phyloP scores from a whole-genome alignment of 2,329 filamentous ascomycete genomes.

The Periconia macrospinosa region DNA sequence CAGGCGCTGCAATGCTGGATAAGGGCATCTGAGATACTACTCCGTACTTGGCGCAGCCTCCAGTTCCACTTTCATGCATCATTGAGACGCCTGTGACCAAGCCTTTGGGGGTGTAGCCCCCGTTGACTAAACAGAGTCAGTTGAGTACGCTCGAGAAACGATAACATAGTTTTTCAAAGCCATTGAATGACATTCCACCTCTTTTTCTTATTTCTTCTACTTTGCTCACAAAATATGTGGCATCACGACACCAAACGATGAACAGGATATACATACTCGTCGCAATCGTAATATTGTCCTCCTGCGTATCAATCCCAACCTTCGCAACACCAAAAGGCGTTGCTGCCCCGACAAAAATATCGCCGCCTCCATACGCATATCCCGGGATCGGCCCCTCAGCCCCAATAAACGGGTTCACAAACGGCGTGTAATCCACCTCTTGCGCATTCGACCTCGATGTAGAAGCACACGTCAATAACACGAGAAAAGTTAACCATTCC shows the following conservation, averaged over 20 bases:
- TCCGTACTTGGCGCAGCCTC: conserved; percentile 71
- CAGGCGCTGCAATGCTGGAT: conserved; percentile 46
- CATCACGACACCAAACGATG: too few relatives aligned
- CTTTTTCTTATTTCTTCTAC: too few relatives aligned
- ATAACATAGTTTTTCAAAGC: too few relatives aligned
- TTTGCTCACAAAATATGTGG: too few relatives aligned
- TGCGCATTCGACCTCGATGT: background rate
- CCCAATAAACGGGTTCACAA: conserved; percentile 56
- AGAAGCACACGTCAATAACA: background rate
- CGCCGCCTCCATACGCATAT: conserved; percentile 45
- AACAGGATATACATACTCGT: conserved; percentile 1
- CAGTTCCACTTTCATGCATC: conserved; percentile 53
- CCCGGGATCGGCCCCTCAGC: conserved; percentile 51
- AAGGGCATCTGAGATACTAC: conserved; percentile 58
- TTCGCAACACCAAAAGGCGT: conserved; percentile 41
- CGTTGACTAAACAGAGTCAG: conserved; percentile 20
- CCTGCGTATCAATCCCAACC: conserved; percentile 38
- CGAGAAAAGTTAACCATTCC: background rate
- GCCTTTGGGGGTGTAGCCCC: conserved; percentile 42
- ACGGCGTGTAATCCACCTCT: conserved; percentile 41
- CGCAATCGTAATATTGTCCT: conserved; percentile 22
- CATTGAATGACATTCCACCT: too few relatives aligned
- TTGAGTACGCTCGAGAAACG: too few relatives aligned
- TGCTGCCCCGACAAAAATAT: conserved; percentile 37
- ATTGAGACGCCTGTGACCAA: conserved; percentile 39